These are phyloP conservation scores for Russula olivacea DNA, from an alignment of 768 basidiomycete species.

Conservation along the genomic window DNA sequence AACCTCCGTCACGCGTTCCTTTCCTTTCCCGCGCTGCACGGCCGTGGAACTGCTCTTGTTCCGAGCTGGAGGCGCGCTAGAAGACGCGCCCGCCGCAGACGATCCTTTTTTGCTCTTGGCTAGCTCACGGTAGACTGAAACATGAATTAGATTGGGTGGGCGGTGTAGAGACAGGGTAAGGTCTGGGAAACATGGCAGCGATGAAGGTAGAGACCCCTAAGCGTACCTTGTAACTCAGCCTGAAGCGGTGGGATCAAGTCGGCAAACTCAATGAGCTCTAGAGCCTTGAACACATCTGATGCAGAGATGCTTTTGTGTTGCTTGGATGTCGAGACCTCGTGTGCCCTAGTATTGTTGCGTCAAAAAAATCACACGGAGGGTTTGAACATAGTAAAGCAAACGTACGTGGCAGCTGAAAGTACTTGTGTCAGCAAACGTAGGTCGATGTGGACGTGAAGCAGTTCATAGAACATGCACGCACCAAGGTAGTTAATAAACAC, in stretches of 20 bases:
- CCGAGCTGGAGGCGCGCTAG: conserved; percentile 27
- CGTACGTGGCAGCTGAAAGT: conserved; percentile 13
- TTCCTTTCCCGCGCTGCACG: conserved; percentile 19
- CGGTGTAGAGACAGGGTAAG: not conserved
- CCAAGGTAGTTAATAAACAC: conserved; percentile 95
- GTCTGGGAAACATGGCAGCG: not conserved
- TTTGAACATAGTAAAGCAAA: conserved; percentile 31
- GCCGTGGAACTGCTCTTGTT: not conserved
- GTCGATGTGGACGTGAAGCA: not conserved
- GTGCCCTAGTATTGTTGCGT: conserved; percentile 50
- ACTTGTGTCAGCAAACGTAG: not conserved
- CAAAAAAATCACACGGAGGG: not conserved
- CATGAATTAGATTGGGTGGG: not conserved
- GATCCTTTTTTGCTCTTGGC: conserved; percentile 54
- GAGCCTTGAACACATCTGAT: conserved; percentile 82
- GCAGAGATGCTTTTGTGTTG: conserved; percentile 87
- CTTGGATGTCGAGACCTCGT: conserved; percentile 78
- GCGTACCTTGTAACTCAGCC: conserved; percentile 56
- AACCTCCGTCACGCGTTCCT: conserved; percentile 9
- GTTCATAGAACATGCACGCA: conserved; percentile 34
- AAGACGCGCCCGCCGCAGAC: conserved; percentile 19
- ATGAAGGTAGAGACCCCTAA: not conserved
- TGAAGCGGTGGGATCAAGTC: conserved; percentile 62
- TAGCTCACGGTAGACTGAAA: conserved; percentile 57
- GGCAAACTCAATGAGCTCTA: conserved; percentile 71